A percentile compares a stretch with the other conserved stretches of the same genome.
phyloP scores from a whole-genome alignment of 768 basidiomycete genomes.

The Lanmaoa rubissima region DNA sequence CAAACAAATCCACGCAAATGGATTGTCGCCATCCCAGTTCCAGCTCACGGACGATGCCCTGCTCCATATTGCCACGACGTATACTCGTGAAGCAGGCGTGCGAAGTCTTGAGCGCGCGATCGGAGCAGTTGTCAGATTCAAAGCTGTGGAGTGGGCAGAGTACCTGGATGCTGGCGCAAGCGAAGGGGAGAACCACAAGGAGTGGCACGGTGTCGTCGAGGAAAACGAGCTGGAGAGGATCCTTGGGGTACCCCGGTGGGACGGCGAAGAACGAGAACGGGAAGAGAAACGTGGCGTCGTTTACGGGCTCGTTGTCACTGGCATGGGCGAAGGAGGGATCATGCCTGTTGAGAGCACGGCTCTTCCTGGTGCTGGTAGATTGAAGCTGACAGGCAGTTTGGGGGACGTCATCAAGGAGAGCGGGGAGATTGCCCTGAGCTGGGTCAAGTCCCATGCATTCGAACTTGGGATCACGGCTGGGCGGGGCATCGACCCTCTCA shows the following conservation, averaged over 20 bases:
- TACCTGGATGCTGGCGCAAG: slow-evolving; percentile 35
- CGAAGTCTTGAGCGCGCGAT: slow-evolving; percentile 84
- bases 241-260: slow-evolving; percentile 76
- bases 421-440: slow-evolving; percentile 85
- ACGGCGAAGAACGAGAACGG: slow-evolving; percentile 76
- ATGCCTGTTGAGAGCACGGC: slow-evolving; percentile 81
- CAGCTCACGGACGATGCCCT: slow-evolving; percentile 68
- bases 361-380: slow-evolving; percentile 69
- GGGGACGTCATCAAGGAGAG: slow-evolving; percentile 94
- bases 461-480: slow-evolving; percentile 73
- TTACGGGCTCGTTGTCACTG: slow-evolving; percentile 85
- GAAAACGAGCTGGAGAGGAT: slow-evolving; percentile 78
- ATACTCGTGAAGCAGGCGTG: slow-evolving; percentile 93
- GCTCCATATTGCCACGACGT: slow-evolving; percentile 69
- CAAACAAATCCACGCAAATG: slow-evolving; percentile 82
- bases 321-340: slow-evolving; percentile 83
- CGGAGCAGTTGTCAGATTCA: slow-evolving; percentile 83
- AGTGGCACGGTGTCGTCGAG: slow-evolving; percentile 62
- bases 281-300: slow-evolving; percentile 74
- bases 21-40: slow-evolving; percentile 59
- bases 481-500: slow-evolving; percentile 70
- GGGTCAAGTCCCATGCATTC: slow-evolving; percentile 87
- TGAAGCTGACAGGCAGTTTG: slow-evolving; percentile 80
- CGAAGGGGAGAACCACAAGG: slow-evolving; percentile 27
- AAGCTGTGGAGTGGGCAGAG: slow-evolving; percentile 90